These are phyloP conservation scores for Ilyonectria sp. DNA, from an alignment of 2,329 filamentous ascomycete genomes.

Conservation along the genomic window DNA sequence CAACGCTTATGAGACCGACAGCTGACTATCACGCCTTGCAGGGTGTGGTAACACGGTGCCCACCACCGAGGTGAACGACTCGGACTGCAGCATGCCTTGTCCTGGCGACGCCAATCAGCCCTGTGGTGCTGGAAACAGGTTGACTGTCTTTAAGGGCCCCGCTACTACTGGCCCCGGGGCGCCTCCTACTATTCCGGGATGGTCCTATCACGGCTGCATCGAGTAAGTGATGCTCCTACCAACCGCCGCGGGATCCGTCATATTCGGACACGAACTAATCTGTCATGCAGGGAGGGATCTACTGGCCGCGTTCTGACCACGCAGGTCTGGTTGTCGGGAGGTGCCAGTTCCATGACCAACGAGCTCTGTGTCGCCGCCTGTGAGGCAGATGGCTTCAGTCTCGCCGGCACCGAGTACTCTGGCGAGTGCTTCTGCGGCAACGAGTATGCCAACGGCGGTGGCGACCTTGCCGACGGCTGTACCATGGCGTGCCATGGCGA, in stretches of 20 bases:
- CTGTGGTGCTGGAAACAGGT: conserved; percentile 64
- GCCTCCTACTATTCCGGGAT: conserved; percentile 19
- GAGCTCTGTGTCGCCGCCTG: conserved; percentile 66
- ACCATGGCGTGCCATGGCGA: conserved; percentile 26
- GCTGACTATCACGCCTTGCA: conserved; percentile 28
- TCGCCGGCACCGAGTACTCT: conserved; percentile 67
- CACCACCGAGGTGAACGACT: conserved; percentile 55
- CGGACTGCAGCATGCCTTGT: conserved; percentile 64
- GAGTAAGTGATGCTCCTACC: conserved; percentile 7
- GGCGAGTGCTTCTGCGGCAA: conserved; percentile 69
- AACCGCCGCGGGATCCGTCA: not conserved
- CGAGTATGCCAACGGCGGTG: conserved; percentile 33
- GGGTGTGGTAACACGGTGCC: conserved; percentile 56
- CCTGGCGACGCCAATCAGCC: conserved; percentile 63
- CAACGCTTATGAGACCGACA: not conserved
- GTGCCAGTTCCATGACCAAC: conserved; percentile 54
- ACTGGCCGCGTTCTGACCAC: conserved; percentile 15
- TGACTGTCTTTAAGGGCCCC: conserved; percentile 54
- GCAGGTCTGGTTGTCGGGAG: conserved; percentile 12
- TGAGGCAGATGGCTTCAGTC: conserved; percentile 55
- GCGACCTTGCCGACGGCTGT: conserved; percentile 12
- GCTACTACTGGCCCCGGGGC: not conserved
- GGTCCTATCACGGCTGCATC: conserved; percentile 25
- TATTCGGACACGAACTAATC: conserved; percentile 6
- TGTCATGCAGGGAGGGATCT: conserved; percentile 15